These are phyloP conservation scores for Tarenaya hassleriana DNA, from an alignment of 345 rosid species.

Conservation along the genomic window DNA sequence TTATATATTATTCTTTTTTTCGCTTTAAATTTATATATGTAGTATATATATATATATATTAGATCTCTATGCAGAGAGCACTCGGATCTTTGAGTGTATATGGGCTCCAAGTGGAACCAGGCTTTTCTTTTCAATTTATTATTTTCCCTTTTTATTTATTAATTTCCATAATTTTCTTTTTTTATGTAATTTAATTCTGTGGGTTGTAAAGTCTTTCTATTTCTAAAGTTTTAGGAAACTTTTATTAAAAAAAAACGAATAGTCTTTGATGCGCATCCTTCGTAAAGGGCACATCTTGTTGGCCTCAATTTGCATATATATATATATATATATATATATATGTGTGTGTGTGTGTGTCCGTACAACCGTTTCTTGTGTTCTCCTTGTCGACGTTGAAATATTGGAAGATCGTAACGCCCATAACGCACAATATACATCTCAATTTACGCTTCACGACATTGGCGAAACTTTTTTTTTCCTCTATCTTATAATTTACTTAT, in stretches of 20 bases:
- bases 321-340: neutral
- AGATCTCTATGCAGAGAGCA: constrained; percentile 19
- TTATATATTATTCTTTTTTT: neutral
- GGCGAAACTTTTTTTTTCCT: no score
- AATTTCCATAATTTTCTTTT: neutral
- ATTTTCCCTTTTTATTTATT: neutral
- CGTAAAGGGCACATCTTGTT: constrained; percentile 24
- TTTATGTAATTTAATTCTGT: constrained; percentile 9
- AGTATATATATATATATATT: neutral
- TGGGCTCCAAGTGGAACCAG: constrained; percentile 27
- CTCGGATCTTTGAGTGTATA: constrained; percentile 15
- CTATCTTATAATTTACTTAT: no score
- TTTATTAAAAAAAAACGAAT: no score
- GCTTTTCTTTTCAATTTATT: constrained; percentile 4
- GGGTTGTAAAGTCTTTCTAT: neutral
- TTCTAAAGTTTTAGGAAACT: no score
- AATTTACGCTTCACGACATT: no score
- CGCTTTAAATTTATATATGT: neutral
- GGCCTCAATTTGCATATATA: constrained; percentile 15
- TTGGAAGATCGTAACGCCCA: no score
- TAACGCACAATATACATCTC: no score
- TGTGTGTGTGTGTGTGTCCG: neutral
- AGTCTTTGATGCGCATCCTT: constrained; percentile 28
- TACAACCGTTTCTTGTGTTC: no score
- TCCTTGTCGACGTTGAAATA: no score